phyloP scores from a whole-genome alignment of 2,329 filamentous ascomycete genomes.

The Cryphonectria nitschkei region DNA sequence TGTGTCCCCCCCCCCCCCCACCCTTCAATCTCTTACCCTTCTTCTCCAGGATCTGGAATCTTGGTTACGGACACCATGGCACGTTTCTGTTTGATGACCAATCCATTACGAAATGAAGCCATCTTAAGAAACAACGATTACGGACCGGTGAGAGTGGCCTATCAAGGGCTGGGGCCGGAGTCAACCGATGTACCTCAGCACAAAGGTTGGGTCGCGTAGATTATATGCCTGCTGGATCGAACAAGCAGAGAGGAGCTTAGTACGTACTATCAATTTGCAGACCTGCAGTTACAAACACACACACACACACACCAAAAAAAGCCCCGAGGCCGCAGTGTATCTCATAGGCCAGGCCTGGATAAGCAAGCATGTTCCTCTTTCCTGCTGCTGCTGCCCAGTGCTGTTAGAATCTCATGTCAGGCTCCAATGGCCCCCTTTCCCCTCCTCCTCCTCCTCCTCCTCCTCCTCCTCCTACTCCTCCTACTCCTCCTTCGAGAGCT shows the following conservation, averaged over 20 bases:
- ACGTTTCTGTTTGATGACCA: not conserved
- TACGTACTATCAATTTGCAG: not conserved
- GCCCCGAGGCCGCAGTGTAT: not conserved
- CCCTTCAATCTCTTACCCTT: too few species aligned
- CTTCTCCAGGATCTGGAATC: not conserved
- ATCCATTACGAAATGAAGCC: not conserved
- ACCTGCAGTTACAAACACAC: not conserved
- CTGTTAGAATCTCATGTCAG: not conserved
- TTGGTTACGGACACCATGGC: not conserved
- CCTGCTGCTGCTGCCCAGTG: not conserved
- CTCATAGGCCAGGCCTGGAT: not conserved
- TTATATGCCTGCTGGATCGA: slow-evolving; percentile 4
- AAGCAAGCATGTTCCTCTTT: slow-evolving; percentile 1
- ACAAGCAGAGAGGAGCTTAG: not conserved
- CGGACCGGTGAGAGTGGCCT: not conserved
- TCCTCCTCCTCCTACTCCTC: not conserved
- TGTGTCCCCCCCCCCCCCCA: too few species aligned
- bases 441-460: too few species aligned
- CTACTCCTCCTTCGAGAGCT: not conserved
- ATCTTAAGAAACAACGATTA: not conserved
- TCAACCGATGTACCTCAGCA: not conserved
- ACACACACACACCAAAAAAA: not conserved
- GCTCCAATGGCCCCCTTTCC: not conserved
- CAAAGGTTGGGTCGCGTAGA: not conserved
- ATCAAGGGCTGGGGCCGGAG: slow-evolving; percentile 1